A percentile compares a stretch with the other conserved stretches of the same genome.
phyloP scores from a whole-genome alignment of 345 rosid genomes.

The Sonneratia caseolaris region DNA sequence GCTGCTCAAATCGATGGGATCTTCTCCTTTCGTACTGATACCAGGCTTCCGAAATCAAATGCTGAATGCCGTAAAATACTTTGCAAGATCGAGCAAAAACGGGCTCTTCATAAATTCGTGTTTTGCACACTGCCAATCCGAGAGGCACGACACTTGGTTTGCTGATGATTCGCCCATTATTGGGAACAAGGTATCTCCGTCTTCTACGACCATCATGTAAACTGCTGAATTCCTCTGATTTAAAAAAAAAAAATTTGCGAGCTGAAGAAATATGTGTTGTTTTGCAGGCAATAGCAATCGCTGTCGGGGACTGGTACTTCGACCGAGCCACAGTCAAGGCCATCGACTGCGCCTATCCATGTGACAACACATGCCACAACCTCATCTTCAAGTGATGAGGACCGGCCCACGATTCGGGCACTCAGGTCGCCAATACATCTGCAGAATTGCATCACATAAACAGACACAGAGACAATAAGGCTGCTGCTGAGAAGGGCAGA shows the following conservation, averaged over 20 bases:
- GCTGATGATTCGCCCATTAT: slow-evolving; percentile 55
- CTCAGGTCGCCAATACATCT: background rate
- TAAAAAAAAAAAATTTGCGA: background rate
- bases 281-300: slow-evolving; percentile 66
- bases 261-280: background rate
- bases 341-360: slow-evolving; percentile 81
- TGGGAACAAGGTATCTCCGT: slow-evolving; percentile 51
- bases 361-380: slow-evolving; percentile 89
- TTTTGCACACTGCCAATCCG: slow-evolving; percentile 93
- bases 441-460: background rate
- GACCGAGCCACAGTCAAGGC: slow-evolving; percentile 51
- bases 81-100: slow-evolving; percentile 57
- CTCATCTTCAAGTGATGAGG: slow-evolving; percentile 53
- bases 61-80: slow-evolving; percentile 52
- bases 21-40: background rate
- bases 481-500: slow-evolving; percentile 10
- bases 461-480: slow-evolving; percentile 1
- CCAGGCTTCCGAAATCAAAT: slow-evolving; percentile 80
- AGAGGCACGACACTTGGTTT: slow-evolving; percentile 95
- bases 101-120: slow-evolving; percentile 90
- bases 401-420: background rate
- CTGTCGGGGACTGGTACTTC: slow-evolving; percentile 96
- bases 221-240: background rate
- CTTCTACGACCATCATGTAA: background rate
- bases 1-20: background rate